Base-by-base conservation (phyloP, 305 asterid genomes). In the Fraxinus baroniana region DNA sequence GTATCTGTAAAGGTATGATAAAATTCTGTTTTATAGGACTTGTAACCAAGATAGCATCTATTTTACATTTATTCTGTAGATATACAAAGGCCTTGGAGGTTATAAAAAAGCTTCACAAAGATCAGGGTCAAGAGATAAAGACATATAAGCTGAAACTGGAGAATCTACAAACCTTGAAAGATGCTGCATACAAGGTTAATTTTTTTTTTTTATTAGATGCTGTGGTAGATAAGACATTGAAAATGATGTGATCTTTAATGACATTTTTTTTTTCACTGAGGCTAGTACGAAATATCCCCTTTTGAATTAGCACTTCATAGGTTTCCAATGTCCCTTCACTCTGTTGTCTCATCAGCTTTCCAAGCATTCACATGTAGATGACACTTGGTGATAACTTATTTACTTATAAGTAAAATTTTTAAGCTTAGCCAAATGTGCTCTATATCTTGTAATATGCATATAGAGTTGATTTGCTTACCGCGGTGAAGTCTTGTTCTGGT, bases 1-100 rank as follows among this genome's bases (percentile, higher is more conserved):
- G 7, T 26, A 10, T 26, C n/a, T 26, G 7, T 66, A 12, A 24
- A 30, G 20, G 39, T 70, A 70, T 15, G 41, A 13, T 70, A 70
- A 70, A 70, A 30, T 70, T 70, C 20, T 30, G 41, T 70, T 28
- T 72, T 28, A 12, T 74, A 37, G 26, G 79, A 64, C 3, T 26
- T 64, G 72, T 24, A 9, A 64, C 72, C 18, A 13, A 10, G 76
- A 39, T 62, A 76, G 55, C 39, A 74, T 81, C 18, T 84, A 36
- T 66, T 83, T 82, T 84, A 20, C 77, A 74, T 73, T 82, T 62
- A 83, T 85, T 83, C 74, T 73, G 49, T 85, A 95, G 99, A 92
- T 95, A 95, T 87, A 95, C 99, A 44, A 95, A 94, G 91, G 99
- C 99, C 52, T 87, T 95, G 84, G 99, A 94, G 92, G 98, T 93